Conservation (phyloP, 306 rosid genomes). For the Lathyrus aphaca region DNA sequence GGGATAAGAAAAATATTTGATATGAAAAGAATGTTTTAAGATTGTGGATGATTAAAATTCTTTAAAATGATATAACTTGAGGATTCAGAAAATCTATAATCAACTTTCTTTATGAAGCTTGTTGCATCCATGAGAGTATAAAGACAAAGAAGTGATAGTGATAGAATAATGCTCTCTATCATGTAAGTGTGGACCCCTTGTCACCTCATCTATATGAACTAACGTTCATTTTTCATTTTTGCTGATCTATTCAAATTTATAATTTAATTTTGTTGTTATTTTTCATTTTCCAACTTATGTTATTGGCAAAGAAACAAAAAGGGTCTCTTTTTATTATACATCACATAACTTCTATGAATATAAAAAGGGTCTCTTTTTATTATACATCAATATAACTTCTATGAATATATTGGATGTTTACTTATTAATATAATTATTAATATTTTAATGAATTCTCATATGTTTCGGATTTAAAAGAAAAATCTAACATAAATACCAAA, state of each 20-base stretch:
- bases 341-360: no score
- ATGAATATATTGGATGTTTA: background rate
- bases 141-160: conserved; percentile 16
- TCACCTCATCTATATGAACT: conserved; percentile 16
- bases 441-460: no score
- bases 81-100: conserved; percentile 25
- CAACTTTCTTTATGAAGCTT: conserved; percentile 10
- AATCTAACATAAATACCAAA: no score
- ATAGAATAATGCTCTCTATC: background rate
- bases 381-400: background rate
- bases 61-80: conserved; percentile 27
- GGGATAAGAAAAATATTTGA: conserved; percentile 25
- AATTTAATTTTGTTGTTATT: conserved; percentile 5
- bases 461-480: no score
- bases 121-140: conserved; percentile 24
- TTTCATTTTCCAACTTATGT: conserved; percentile 7
- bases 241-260: conserved; percentile 12
- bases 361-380: no score
- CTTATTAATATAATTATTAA: no score
- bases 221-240: background rate
- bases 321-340: no score
- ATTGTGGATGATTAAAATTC: conserved; percentile 18
- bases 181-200: background rate
- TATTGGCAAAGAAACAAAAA: background rate
- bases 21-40: conserved; percentile 6